Percentiles rank a stretch among this genome's conserved stretches.
These are phyloP conservation scores for Colletotrichum theobromicola DNA, from an alignment of 2,329 filamentous ascomycete genomes.

Conservation along the genomic window DNA sequence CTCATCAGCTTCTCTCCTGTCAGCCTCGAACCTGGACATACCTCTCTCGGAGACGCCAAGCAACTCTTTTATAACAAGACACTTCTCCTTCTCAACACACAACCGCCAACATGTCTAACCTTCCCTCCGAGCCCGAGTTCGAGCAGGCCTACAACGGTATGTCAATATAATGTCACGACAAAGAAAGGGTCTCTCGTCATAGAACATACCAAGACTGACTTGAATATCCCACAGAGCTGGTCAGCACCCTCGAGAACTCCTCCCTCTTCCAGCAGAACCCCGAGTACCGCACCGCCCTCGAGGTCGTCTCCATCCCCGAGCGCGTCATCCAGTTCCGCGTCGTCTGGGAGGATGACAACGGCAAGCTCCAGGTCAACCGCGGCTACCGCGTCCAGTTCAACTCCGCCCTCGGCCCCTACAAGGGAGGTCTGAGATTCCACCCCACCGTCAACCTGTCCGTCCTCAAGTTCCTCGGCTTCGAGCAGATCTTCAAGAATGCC, in stretches of 20 bases:
- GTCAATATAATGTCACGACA: constrained; percentile 27
- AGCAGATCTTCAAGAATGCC: constrained; percentile 99
- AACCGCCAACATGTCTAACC: constrained; percentile 72
- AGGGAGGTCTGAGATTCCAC: constrained; percentile 95
- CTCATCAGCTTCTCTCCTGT: constrained; percentile 12
- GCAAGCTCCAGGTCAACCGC: constrained; percentile 87
- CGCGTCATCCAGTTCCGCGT: constrained; percentile 97
- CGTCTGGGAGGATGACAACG: constrained; percentile 94
- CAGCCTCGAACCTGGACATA: neutral
- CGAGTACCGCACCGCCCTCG: constrained; percentile 90
- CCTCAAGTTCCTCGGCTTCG: constrained; percentile 97
- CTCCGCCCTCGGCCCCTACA: constrained; percentile 96
- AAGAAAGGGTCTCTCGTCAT: neutral
- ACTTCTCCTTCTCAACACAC: neutral
- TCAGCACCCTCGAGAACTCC: constrained; percentile 91
- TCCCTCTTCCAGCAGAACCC: constrained; percentile 92
- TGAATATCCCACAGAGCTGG: constrained; percentile 72
- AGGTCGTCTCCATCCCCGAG: constrained; percentile 89
- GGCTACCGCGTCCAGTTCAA: constrained; percentile 99
- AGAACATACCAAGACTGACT: constrained; percentile 23
- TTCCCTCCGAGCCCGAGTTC: constrained; percentile 92
- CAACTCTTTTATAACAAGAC: neutral
- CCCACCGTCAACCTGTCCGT: constrained; percentile 76
- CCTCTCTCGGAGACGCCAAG: neutral
- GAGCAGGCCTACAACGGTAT: constrained; percentile 96